These are phyloP conservation scores for Solanum bukasovii DNA, from an alignment of 257 asterid genomes.

Conservation along the genomic window DNA sequence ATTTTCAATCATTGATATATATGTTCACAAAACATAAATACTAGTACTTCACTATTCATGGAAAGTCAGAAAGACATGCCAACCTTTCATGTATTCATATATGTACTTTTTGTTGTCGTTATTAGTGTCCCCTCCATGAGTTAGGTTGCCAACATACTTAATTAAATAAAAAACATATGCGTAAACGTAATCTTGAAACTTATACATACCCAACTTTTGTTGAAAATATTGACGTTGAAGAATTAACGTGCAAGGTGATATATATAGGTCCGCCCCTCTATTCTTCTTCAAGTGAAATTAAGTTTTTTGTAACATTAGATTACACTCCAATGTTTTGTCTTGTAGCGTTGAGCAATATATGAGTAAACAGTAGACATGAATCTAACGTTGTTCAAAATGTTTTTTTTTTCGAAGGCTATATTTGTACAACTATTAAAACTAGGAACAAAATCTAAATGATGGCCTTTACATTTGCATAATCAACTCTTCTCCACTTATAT, in stretches of 20 bases:
- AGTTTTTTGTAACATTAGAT: neutral
- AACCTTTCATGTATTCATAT: neutral
- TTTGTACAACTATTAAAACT: too few species aligned
- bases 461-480: neutral
- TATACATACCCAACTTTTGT: neutral
- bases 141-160: neutral
- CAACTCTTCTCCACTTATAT: neutral
- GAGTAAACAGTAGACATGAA: neutral
- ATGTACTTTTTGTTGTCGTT: neutral
- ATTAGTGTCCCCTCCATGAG: neutral
- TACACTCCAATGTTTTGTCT: neutral
- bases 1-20: neutral
- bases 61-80: neutral
- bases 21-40: neutral
- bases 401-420: too few species aligned
- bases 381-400: neutral
- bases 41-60: neutral
- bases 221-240: neutral
- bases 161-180: neutral
- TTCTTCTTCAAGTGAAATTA: neutral
- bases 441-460: neutral
- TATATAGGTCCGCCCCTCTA: too few species aligned
- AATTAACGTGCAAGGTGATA: neutral
- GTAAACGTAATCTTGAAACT: neutral
- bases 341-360: neutral